Percentiles rank a stretch among this genome's conserved stretches.
phyloP scores from a whole-genome alignment of 306 rosid genomes.

The Neltuma alba region DNA sequence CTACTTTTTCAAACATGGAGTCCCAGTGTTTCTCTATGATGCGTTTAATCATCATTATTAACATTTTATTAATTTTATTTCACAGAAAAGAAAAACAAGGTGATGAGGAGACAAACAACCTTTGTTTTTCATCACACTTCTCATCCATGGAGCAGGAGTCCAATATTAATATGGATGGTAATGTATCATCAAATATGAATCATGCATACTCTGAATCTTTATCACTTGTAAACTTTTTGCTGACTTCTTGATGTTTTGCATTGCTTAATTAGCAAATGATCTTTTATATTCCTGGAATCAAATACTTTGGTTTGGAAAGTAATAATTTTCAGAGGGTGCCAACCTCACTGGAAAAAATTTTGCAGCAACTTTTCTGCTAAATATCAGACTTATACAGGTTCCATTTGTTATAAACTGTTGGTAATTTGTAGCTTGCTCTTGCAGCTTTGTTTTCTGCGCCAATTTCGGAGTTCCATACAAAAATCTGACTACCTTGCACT shows the following conservation, averaged over 20 bases:
- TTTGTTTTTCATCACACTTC: conserved; percentile 90
- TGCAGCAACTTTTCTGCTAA: conserved; percentile 4
- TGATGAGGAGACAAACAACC: conserved; percentile 89
- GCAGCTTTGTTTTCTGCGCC: conserved; percentile 96
- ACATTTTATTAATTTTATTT: conserved; percentile 6
- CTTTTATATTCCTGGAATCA: not conserved
- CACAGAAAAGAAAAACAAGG: conserved; percentile 71
- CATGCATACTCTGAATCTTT: not conserved
- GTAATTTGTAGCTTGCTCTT: conserved; percentile 39
- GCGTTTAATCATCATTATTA: conserved; percentile 7
- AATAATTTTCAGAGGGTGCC: not conserved
- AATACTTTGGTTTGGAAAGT: conserved; percentile 15
- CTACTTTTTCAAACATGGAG: conserved; percentile 8
- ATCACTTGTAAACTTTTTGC: not conserved
- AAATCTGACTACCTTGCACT: conserved; percentile 94
- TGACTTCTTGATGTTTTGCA: not conserved
- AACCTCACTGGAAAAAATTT: not conserved
- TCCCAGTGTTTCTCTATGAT: conserved; percentile 5
- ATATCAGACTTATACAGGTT: not conserved
- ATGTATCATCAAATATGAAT: conserved; percentile 32
- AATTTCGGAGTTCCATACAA: conserved; percentile 78
- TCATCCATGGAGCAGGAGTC: conserved; percentile 98
- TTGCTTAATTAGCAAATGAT: conserved; percentile 9
- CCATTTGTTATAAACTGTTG: conserved; percentile 5
- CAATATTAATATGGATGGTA: conserved; percentile 92